Evolutionary conservation across 2,329 filamentous ascomycete genomes (phyloP), one percentile per base, ranked within the genome.

Genomic region (Trichoderma pleuroti): DNA sequence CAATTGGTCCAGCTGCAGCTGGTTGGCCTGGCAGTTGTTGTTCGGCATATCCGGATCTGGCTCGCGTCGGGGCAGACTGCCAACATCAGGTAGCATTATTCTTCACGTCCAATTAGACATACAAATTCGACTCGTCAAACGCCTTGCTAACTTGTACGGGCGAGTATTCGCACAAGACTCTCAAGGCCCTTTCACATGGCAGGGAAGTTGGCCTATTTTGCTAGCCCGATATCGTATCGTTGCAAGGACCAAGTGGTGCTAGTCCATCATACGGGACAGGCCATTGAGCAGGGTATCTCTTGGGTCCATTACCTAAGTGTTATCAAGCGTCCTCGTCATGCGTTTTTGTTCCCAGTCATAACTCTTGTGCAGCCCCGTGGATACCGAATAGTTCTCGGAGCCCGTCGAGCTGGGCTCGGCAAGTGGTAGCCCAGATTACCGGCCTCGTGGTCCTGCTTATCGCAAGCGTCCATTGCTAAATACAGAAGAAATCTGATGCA

Each of bases 271-370:
- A 52, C 46, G n/a, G 46, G n/a, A 52, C 46, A 52, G 46, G 30
- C 56, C 56, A 14, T 32, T 59, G 28, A 12, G 32, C 30, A 34
- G 63, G 61, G 46, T 65, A 34, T 36, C 30, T 16, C 16, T 36
- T 59, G 49, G 24, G 16, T 21, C 32, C 63, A 57, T 66, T 66
- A 57, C 63, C 63, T 57, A 57, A 66, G 52, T 66, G n/a, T 66
- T 66, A 66, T 57, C 36, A 66, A 57, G 52, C 49, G 14, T 56
- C 24, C 62, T 14, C 46, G 46, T 52, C 42, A 49, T 49, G n/a
- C 42, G 46, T 52, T 52, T 52, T 14, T 18, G 30, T n/a, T 24
- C 16, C 30, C 21, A 21, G 28, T 65, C 21, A 54, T 36, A 54
- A 54, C 30, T 24, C 24, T 65, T 54, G 26, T 57, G 24, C 52